Base-by-base conservation (phyloP, 2,329 filamentous ascomycete genomes). In the Colletotrichum orchidophilum region DNA sequence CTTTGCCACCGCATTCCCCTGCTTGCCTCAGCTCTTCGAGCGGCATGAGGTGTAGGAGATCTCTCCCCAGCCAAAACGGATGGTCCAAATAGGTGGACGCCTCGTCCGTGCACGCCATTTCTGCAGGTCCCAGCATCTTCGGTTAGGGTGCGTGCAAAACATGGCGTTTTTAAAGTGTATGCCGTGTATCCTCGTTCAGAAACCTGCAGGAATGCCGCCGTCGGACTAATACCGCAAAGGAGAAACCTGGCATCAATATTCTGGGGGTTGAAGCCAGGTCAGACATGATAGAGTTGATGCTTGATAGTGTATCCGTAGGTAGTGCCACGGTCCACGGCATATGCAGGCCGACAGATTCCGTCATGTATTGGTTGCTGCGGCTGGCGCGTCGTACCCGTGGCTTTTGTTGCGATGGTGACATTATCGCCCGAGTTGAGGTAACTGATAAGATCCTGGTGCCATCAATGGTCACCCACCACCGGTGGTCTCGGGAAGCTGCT, bases 241-340 rank as follows among this genome's bases (percentile, higher is more conserved):
- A 53, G n/a, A 46, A 46, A 50, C 62, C 57, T 52, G 35, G 68
- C 42, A 53, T 67, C 63, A 63, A 62, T 71, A 63, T 57, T 66
- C n/a, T n/a, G 52, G 39, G 33, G 12, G 21, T 18, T n/a, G 39
- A 60, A 50, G 63, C 55, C 35, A 66, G 57, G 11, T 29, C 50
- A 27, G 50, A 53, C n/a, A 53, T 11, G 26, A 27, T 53, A 53
- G 50, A 26, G 24, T 24, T 53, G 50, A 53, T 27, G 8, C 6
- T 24, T 53, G 24, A 27, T 24, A 26, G 6, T 27, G 50, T 26
- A 27, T 7, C 31, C 13, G 15, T 15, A 49, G 5, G 12, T 26
- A 21, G 57, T 57, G 39, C n/a, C 55, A 60, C 33, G 5, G 9
- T 27, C 39, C 53, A 64, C 39, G 39, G 39, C 39, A 46, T 46